Conservation (phyloP, 2,329 filamentous ascomycete genomes). For the Elsinoe australis region DNA sequence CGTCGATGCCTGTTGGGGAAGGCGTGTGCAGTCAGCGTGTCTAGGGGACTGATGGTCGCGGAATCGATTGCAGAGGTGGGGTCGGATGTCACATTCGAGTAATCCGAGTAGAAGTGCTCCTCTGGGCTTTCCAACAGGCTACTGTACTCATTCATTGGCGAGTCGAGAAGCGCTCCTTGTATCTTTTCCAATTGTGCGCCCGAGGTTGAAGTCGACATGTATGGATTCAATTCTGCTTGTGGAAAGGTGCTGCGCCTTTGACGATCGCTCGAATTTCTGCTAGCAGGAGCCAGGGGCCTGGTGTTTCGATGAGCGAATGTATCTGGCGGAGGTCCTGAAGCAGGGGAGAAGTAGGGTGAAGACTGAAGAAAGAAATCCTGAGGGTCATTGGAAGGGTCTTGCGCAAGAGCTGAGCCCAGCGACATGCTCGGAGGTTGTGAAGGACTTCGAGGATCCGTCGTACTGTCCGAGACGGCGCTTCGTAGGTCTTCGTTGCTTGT, state of each 20-base stretch:
- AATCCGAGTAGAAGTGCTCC: conserved; percentile 32
- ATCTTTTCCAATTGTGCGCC: conserved; percentile 51
- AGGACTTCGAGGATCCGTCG: conserved; percentile 24
- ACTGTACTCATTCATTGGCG: conserved; percentile 29
- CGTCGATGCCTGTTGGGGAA: conserved; percentile 25
- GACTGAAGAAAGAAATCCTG: conserved; percentile 55
- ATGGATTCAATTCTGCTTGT: conserved; percentile 54
- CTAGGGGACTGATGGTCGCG: conserved; percentile 27
- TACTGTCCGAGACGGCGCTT: conserved; percentile 49
- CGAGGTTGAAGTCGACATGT: conserved; percentile 40
- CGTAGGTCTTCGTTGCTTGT: conserved; percentile 64
- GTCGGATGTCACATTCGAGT: conserved; percentile 19
- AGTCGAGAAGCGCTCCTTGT: conserved; percentile 34
- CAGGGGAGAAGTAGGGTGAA: conserved; percentile 52
- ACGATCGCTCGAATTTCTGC: conserved; percentile 41
- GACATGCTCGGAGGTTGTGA: conserved; percentile 6
- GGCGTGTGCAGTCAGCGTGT: conserved; percentile 42
- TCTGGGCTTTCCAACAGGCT: conserved; percentile 35
- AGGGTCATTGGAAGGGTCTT: conserved; percentile 53
- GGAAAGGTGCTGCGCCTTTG: conserved; percentile 87
- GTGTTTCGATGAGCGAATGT: conserved; percentile 54
- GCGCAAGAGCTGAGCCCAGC: neutral
- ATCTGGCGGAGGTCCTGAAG: conserved; percentile 64
- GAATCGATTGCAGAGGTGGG: conserved; percentile 15
- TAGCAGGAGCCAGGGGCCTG: neutral